Percentiles rank a stretch among this genome's conserved stretches.
Conservation (phyloP, 2,329 filamentous ascomycete species). For the Neofusicoccum parvum region DNA sequence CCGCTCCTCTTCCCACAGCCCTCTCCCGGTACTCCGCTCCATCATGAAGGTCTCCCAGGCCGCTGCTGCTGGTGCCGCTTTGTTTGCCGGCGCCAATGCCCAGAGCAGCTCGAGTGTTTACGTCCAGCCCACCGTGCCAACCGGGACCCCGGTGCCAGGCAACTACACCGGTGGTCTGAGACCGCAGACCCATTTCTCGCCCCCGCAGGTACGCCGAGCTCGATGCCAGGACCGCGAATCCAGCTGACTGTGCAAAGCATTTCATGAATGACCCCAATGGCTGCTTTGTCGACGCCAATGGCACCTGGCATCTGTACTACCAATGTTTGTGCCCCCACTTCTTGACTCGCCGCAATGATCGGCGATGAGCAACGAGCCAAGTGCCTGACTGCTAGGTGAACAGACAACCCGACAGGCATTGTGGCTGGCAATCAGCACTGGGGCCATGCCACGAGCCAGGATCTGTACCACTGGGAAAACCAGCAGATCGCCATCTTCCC, state of each 20-base stretch:
- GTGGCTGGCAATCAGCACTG: slow-evolving; percentile 64
- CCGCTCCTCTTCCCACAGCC: not conserved
- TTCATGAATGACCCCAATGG: slow-evolving; percentile 68
- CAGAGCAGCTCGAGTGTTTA: slow-evolving; percentile 8
- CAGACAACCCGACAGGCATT: slow-evolving; percentile 53
- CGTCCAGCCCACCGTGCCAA: slow-evolving; percentile 13
- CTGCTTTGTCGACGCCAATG: slow-evolving; percentile 60
- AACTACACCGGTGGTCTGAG: slow-evolving; percentile 45
- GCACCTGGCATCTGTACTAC: slow-evolving; percentile 66
- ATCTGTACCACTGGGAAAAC: slow-evolving; percentile 67
- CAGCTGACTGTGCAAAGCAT: not conserved
- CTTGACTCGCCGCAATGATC: not conserved
- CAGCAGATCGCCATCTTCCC: slow-evolving; percentile 65
- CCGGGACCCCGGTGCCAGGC: slow-evolving; percentile 41
- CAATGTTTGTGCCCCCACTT: slow-evolving; percentile 48
- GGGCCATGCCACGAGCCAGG: slow-evolving; percentile 65
- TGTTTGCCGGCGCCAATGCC: slow-evolving; percentile 2
- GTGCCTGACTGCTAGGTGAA: slow-evolving; percentile 20
- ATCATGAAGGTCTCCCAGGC: slow-evolving; percentile 13
- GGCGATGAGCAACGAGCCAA: slow-evolving; percentile 13
- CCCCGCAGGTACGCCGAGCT: slow-evolving; percentile 57
- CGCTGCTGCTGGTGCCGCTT: not conserved
- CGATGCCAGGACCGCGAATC: not conserved
- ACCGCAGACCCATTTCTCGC: slow-evolving; percentile 60
- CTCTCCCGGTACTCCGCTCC: not conserved